Evolutionary conservation across 2,329 filamentous ascomycete species (phyloP), one percentile per base, ranked within the genome.

Genomic region (Elsinoe batatas): DNA sequence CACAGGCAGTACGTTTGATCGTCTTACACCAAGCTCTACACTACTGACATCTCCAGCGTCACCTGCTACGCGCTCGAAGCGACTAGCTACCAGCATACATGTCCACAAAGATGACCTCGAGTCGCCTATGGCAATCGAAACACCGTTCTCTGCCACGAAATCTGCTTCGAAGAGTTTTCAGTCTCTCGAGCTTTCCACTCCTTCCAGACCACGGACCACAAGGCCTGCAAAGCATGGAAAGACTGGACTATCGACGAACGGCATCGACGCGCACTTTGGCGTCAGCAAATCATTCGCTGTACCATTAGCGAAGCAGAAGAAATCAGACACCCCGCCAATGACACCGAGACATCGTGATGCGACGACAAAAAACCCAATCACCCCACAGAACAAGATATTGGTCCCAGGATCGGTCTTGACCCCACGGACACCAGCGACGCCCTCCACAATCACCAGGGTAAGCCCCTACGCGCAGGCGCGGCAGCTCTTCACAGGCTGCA

Each of bases 401-500:
- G 82, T 91, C 11, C 79, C 80, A 35, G 87, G 84, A 60, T 87
- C 82, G 65, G 77, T 88, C 35, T 80, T 85, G 64, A 91, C 88
- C 61, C 86, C 91, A 56, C 76, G 85, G 63, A 94, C 89, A 40
- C 87, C 88, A 17, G 82, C 85, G 61, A 88, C 88, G 11, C 85
- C 85, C 10, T 79, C 81, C 26, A 72, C 72, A 54, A 75, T 81
- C 10, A 74, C 79, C 18, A 82, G 84, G 15, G 30, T 42, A 54
- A 93, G 89, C 0, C 77, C 96, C 36, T 97, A 96, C 70, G 89
- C 93, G 60, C 79, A 84, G 58, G 93, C 90, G 13, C 83, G 91
- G 30, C 89, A 95, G 65, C 72, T 95, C 2, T 98, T 98, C 66
- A 84, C 87, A 5, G 83, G 89, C 50, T 87, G 87, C 59, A 82